Percentiles rank a stretch among this genome's conserved stretches.
These are phyloP conservation scores for Boletellus sp. DNA, from an alignment of 768 basidiomycete species.

Conservation along the genomic window DNA sequence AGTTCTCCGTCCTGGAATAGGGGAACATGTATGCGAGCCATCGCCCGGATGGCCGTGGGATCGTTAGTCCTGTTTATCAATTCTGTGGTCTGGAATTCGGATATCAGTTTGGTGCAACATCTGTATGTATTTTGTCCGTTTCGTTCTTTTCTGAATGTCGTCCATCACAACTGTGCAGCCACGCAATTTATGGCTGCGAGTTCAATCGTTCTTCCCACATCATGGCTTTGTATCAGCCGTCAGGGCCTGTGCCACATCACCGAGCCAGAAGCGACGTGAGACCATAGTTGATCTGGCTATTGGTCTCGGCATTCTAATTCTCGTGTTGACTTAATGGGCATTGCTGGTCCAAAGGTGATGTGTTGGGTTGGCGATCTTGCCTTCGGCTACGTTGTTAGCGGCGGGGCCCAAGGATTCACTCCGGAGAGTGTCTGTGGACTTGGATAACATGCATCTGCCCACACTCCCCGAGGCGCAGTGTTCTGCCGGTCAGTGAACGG, in stretches of 20 bases:
- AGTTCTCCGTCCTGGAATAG: constrained; percentile 38
- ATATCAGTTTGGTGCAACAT: constrained; percentile 61
- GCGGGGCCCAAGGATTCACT: constrained; percentile 29
- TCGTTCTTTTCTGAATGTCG: background rate
- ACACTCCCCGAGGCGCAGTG: constrained; percentile 15
- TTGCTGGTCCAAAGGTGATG: too few relatives aligned
- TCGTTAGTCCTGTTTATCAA: constrained; percentile 47
- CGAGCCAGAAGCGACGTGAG: constrained; percentile 39
- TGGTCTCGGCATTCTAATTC: constrained; percentile 44
- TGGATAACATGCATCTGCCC: constrained; percentile 13
- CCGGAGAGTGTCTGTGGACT: constrained; percentile 20
- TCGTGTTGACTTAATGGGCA: constrained; percentile 43
- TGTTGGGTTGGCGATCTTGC: constrained; percentile 40
- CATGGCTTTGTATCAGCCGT: constrained; percentile 37
- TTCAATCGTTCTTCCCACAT: constrained; percentile 18
- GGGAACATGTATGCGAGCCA: constrained; percentile 43
- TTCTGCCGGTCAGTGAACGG: background rate
- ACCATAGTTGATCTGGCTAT: constrained; percentile 44
- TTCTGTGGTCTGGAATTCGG: constrained; percentile 50
- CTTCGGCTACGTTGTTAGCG: constrained; percentile 15
- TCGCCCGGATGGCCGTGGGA: constrained; percentile 41
- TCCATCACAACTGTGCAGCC: constrained; percentile 14
- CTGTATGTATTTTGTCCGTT: constrained; percentile 32
- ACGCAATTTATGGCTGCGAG: constrained; percentile 10
- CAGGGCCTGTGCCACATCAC: constrained; percentile 38